Base-by-base conservation (phyloP, 768 basidiomycete genomes). In the Suillus hirtellus region DNA sequence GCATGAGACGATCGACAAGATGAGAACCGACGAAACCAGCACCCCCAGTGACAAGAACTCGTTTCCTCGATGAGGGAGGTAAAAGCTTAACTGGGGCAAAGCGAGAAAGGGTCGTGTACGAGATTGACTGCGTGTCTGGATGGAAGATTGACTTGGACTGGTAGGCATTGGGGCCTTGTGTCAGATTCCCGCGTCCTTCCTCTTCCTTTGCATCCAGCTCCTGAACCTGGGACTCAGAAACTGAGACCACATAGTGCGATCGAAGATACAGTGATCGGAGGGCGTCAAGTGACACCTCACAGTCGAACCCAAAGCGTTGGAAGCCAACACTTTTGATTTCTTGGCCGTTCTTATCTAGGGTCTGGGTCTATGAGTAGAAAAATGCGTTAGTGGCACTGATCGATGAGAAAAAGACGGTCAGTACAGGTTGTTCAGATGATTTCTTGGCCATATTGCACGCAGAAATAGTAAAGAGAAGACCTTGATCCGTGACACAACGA, bases 1-100 rank as follows among this genome's bases (percentile, higher is more conserved):
- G 85, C 95, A 99, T 96, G 66, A 99, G 86, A 56, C 97, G 87
- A 80, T 99, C 97, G 60, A 99, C 93, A 55, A 99, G 88, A 79
- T 99, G 97, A 38, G 95, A 96, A 17, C 97, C 97, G 64, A 99
- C 96, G 76, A 99, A 99, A n/a, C 97, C 97, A 43, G 96, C 97
- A 47, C 97, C 96, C 63, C 96, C 96, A 24, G 96, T 99, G 69
- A 98, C 90, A 46, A 99, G 86, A 69, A 99, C 80, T 64, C 96
- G 90, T 78, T 96, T 97, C 70, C 94, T 87, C 65, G 80, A 75
- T 2, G 87, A 81, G 24, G 91, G 86, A 11, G 93, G 76, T 54
- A 99, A 86, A 55, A 95, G 86, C 70, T 86, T 93, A 64, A 99
- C 96, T 4, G 96, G 94, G 11, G 95, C 93, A 76, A 95, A 99